phyloP scores from a whole-genome alignment of 768 basidiomycete genomes.

The Naganishia vishniacii region DNA sequence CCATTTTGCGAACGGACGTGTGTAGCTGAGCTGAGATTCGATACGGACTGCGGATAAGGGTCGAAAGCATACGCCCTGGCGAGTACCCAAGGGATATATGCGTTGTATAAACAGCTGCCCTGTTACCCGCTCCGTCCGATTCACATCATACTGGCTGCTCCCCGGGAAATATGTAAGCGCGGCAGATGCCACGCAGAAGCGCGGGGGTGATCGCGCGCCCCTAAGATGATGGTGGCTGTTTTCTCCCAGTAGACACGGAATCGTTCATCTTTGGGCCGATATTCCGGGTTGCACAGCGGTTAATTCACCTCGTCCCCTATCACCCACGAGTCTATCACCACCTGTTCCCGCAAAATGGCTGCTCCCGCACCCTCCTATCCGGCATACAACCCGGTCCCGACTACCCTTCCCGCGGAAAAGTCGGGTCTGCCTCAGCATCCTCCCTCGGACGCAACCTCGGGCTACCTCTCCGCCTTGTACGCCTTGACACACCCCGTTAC shows the following conservation, averaged over 20 bases:
- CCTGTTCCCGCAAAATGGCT: background rate
- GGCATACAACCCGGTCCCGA: constrained; percentile 24
- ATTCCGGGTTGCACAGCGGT: too few species aligned
- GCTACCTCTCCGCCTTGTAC: constrained; percentile 44
- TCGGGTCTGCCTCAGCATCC: constrained; percentile 27
- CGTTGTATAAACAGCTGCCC: background rate
- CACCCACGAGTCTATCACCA: background rate
- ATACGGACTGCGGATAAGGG: background rate
- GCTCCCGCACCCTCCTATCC: constrained; percentile 25
- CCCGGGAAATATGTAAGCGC: constrained; percentile 7
- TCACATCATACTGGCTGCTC: background rate
- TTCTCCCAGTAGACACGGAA: constrained; percentile 8
- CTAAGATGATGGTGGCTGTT: constrained; percentile 4
- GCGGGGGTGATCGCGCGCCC: constrained; percentile 16
- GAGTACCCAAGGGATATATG: background rate
- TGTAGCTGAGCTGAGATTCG: background rate
- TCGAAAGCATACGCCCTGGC: background rate
- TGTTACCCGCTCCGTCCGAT: background rate
- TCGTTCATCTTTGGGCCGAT: background rate
- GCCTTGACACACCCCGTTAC: constrained; percentile 42
- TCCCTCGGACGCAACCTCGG: constrained; percentile 36
- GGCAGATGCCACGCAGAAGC: background rate
- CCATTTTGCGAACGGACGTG: constrained; percentile 1
- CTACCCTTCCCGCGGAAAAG: constrained; percentile 23
- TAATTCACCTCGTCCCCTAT: too few species aligned